phyloP scores from a whole-genome alignment of 352 stramenopile species.

The Phytopythium delawarense region DNA sequence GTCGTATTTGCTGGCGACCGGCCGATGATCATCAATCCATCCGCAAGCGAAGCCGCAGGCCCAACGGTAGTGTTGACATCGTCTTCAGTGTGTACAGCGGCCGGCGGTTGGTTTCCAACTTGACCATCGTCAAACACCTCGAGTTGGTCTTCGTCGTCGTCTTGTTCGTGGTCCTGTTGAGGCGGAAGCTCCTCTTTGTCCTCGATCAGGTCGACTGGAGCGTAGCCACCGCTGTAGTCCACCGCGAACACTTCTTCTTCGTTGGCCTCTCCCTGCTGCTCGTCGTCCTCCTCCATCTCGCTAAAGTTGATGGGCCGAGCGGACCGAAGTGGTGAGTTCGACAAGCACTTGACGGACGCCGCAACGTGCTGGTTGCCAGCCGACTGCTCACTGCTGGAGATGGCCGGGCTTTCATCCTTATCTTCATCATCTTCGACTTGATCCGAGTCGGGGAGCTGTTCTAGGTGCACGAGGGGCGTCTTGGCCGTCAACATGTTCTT shows the following conservation, averaged over 20 bases:
- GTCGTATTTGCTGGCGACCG: conserved; percentile 30
- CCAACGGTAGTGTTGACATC: neutral
- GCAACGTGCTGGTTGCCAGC: neutral
- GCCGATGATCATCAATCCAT: conserved; percentile 35
- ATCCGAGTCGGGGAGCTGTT: neutral
- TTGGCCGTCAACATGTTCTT: neutral
- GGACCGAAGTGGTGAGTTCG: neutral
- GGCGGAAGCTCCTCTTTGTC: neutral
- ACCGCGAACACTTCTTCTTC: conserved; percentile 14
- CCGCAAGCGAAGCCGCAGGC: neutral
- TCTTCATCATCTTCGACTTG: neutral
- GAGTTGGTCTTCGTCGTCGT: conserved; percentile 33
- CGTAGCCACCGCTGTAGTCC: conserved; percentile 9
- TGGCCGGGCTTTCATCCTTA: neutral
- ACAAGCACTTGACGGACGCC: neutral
- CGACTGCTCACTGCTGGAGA: no score
- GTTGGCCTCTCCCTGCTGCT: conserved; percentile 5
- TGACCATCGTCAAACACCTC: conserved; percentile 33
- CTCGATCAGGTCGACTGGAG: neutral
- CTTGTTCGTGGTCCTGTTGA: neutral
- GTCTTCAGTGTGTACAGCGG: conserved; percentile 10
- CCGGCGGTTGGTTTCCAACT: neutral
- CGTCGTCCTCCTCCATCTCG: conserved; percentile 6
- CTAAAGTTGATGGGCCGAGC: conserved; percentile 8
- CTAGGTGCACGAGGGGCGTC: neutral